Conservation (phyloP, 2,329 filamentous ascomycete genomes). For the Grosmannia huntii region DNA sequence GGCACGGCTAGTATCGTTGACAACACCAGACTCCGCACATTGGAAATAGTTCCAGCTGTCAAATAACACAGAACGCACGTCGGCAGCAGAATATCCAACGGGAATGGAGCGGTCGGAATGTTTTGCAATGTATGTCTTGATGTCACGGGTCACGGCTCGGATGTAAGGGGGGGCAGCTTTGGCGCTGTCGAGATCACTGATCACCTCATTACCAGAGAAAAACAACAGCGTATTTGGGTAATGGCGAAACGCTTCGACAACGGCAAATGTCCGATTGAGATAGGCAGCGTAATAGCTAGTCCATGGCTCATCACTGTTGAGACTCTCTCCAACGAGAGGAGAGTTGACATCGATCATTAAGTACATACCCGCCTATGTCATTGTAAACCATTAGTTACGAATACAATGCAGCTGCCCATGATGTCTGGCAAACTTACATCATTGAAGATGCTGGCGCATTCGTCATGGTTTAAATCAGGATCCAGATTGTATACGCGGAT, state of each 20-base stretch:
- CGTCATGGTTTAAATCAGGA: conserved; percentile 52
- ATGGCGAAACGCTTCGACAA: conserved; percentile 53
- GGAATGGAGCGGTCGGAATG: conserved; percentile 56
- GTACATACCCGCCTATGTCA: conserved; percentile 46
- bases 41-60: conserved; percentile 68
- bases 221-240: conserved; percentile 58
- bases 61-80: conserved; percentile 59
- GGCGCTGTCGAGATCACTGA: conserved; percentile 51
- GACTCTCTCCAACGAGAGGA: conserved; percentile 43
- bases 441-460: conserved; percentile 56
- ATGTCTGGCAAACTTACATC: conserved; percentile 23
- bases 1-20: conserved; percentile 47
- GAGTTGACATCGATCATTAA: conserved; percentile 59
- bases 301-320: conserved; percentile 43
- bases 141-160: conserved; percentile 62
- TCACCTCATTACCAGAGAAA: conserved; percentile 72
- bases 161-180: conserved; percentile 54
- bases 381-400: neutral
- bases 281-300: conserved; percentile 43
- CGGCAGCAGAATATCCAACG: conserved; percentile 70
- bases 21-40: conserved; percentile 43
- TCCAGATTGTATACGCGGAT: conserved; percentile 60
- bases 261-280: conserved; percentile 52
- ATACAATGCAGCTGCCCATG: neutral
- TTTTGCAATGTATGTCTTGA: conserved; percentile 69